These are phyloP conservation scores for Quercus tomentella DNA, from an alignment of 331 rosid genomes.

Conservation along the genomic window DNA sequence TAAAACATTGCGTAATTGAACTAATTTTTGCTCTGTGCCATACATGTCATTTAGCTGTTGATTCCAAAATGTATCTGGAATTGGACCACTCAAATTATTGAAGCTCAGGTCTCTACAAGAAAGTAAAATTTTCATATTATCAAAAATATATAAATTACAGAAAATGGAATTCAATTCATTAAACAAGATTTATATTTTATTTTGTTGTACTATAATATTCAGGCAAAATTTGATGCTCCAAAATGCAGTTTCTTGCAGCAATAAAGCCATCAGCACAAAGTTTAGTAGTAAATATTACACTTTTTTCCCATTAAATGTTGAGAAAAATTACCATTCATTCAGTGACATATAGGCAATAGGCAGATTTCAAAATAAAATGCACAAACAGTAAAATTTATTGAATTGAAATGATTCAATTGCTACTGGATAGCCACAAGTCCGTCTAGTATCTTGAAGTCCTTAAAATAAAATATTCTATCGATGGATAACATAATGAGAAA, in stretches of 20 bases:
- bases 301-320: background rate
- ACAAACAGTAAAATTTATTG: background rate
- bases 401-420: background rate
- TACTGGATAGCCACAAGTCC: background rate
- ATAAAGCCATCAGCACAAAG: background rate
- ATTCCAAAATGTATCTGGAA: conserved; percentile 35
- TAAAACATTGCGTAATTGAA: background rate
- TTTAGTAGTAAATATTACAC: background rate
- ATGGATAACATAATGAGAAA: background rate
- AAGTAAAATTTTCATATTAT: background rate
- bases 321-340: background rate
- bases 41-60: conserved; percentile 31
- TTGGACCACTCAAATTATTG: conserved; percentile 51
- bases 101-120: conserved; percentile 69
- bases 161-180: background rate
- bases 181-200: background rate
- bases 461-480: background rate
- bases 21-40: conserved; percentile 17
- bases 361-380: background rate
- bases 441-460: too few species aligned
- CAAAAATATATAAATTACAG: background rate
- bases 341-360: background rate
- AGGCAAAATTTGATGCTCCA: background rate
- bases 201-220: background rate
- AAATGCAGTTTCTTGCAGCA: background rate